Evolutionary conservation across 2,329 filamentous ascomycete species (phyloP), one percentile per base, ranked within the genome.

Genomic region (Magnaporthiopsis poae): DNA sequence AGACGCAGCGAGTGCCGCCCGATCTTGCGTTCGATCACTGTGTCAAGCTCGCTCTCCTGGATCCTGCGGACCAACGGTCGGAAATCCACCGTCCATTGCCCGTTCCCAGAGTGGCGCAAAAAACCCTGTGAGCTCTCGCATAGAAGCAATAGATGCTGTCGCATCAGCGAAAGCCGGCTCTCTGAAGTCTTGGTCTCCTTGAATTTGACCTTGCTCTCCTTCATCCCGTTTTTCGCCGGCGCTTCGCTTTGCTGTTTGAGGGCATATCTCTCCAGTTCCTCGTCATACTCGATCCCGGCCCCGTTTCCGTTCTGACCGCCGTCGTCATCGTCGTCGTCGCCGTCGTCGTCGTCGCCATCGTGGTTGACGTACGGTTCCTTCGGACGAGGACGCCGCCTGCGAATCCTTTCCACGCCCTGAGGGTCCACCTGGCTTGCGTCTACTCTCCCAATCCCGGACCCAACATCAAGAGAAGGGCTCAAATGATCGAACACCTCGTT

Each of bases 11-110:
- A 92, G 62, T 90, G 82, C 9, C 86, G 84, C 9, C 92, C 92
- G 71, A 91, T 92, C 2, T 87, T 86, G 65, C 91, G 86, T 69
- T 90, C 86, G 66, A 98, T 89, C 60, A 92, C 88, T 18, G 88
- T 87, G 75, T 97, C 92, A 36, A 98, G 80, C 75, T 97, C 92
- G 7, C 85, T 79, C 72, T 93, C 88, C 61, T 90, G 88, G 46
- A 98, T 80, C 64, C 84, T 83, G 61, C 86, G 82, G 65, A 91
- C 82, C 4, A 98, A 81, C 11, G 84, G 82, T n/a, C 85, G 82
- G 74, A 95, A 96, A 72, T 96, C 88, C 5, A 98, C 86, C 0
- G 87, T 89, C 91, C 92, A 99, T 72, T 90, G 87, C 39, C 89
- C 88, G 31, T 85, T 83, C 39, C 89, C 87, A 70, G 86, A 86